Evolutionary conservation across 768 basidiomycete genomes (phyloP), one percentile per base, ranked within the genome.

Genomic region (Crucibulum laeve): DNA sequence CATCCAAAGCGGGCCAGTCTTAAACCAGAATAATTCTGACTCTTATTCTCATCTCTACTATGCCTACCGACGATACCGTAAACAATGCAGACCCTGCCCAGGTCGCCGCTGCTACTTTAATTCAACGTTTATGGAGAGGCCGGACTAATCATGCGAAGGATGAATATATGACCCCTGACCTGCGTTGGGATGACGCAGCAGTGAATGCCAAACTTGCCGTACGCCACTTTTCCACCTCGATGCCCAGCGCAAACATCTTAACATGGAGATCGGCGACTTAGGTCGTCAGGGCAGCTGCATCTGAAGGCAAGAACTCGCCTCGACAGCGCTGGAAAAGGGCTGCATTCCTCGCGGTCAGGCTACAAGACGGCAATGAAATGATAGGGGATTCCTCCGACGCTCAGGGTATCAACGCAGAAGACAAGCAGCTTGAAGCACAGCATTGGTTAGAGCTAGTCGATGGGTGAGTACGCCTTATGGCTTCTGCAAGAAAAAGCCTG

Each of bases 401-500:
- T 1, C 48, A 66, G 1, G 54, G 61, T 1, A 56, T 62, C 6
- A 62, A 62, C 11, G 69, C 60, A 3, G 63, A 63, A 14, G 55
- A 64, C 28, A 80, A 79, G 52, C 61, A 64, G 10, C 63, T 83
- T 8, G 79, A 81, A 56, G 74, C 72, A 1, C 79, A 81, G 51
- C 79, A 81, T 53, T 81, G 78, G 77, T 59, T 82, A n/a, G 80
- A 82, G 53, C 63, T 81, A 22, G 69, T 81, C 23, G 80, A 82
- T 52, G 69, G 66, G 77, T 78, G 38, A 40, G 70, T 59, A n/a
- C 34, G 6, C 19, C 1, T 18, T 40, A 28, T 32, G 22, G 22
- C 17, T 17, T n/a, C n/a, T n/a, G n/a, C n/a, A n/a, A n/a, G n/a
- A n/a, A n/a, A n/a, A n/a, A n/a, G n/a, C n/a, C n/a, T n/a, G n/a